Conservation (phyloP, 305 asterid species). For the Petunia hybrid region DNA sequence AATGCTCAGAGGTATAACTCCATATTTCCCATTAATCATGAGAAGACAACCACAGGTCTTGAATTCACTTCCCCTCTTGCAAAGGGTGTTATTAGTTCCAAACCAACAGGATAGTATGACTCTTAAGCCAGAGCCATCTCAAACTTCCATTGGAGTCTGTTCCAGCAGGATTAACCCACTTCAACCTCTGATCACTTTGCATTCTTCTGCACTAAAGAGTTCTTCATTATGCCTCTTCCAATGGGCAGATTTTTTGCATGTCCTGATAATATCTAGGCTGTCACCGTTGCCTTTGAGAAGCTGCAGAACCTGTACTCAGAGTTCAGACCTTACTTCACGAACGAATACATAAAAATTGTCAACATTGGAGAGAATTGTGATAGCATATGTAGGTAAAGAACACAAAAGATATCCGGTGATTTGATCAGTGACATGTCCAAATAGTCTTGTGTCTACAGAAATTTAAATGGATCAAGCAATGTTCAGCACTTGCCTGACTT, state of each 20-base stretch:
- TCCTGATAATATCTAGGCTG: conserved; percentile 70
- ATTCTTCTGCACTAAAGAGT: conserved; percentile 72
- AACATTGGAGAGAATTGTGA: not conserved
- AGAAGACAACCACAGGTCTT: not conserved
- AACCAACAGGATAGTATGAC: not conserved
- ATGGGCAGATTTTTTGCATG: conserved; percentile 67
- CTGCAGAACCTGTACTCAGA: conserved; percentile 57
- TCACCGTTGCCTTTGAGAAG: conserved; percentile 86
- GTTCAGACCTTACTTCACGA: not conserved
- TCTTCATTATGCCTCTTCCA: conserved; percentile 84
- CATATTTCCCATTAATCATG: not conserved
- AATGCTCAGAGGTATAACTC: not conserved
- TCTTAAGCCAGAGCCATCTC: conserved; percentile 13
- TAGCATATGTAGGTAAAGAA: not conserved
- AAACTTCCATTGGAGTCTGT: conserved; percentile 43
- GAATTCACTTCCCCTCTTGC: not conserved
- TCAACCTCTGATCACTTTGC: conserved; percentile 42
- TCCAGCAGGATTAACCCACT: conserved; percentile 42
- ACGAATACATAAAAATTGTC: not conserved
- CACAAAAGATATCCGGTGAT: not conserved
- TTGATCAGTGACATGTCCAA: not conserved
- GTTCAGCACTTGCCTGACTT: conserved; percentile 64
- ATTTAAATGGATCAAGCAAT: not conserved
- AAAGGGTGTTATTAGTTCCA: not conserved
- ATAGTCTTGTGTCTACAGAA: not conserved